These are phyloP conservation scores for Boechera stricta DNA, from an alignment of 345 rosid species.

Conservation along the genomic window DNA sequence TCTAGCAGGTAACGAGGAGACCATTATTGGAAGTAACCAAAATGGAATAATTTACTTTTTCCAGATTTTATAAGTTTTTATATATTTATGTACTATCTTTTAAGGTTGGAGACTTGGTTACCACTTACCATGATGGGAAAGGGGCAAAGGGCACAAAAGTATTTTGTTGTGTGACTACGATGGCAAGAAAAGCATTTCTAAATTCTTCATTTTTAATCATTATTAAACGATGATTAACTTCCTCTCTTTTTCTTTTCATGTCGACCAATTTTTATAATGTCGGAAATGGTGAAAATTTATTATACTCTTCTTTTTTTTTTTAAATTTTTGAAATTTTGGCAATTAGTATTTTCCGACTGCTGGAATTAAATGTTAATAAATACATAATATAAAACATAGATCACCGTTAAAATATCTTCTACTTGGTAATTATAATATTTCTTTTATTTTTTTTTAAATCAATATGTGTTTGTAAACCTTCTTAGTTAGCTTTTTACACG, in stretches of 20 bases:
- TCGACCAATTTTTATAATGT: conserved; percentile 19
- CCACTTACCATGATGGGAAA: conserved; percentile 46
- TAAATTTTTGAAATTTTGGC: neutral
- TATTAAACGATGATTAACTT: neutral
- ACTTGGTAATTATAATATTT: no score
- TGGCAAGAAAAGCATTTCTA: conserved; percentile 24
- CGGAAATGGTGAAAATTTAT: neutral
- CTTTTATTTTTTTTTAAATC: no score
- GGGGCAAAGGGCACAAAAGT: conserved; percentile 41
- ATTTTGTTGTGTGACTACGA: conserved; percentile 27
- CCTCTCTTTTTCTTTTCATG: conserved; percentile 11
- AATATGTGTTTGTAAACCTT: no score
- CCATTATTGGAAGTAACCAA: conserved; percentile 43
- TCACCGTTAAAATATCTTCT: no score
- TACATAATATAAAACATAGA: no score
- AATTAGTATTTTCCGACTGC: no score
- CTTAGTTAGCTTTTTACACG: no score
- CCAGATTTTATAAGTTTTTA: conserved; percentile 13
- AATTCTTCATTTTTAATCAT: conserved; percentile 4
- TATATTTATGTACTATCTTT: conserved; percentile 36
- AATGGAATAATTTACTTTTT: conserved; percentile 41
- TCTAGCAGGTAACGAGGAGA: conserved; percentile 33
- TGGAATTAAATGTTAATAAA: no score
- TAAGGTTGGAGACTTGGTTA: conserved; percentile 44
- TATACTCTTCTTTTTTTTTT: no score